Conservation (phyloP, 2,329 filamentous ascomycete species). For the Canariomyces notabilis region DNA sequence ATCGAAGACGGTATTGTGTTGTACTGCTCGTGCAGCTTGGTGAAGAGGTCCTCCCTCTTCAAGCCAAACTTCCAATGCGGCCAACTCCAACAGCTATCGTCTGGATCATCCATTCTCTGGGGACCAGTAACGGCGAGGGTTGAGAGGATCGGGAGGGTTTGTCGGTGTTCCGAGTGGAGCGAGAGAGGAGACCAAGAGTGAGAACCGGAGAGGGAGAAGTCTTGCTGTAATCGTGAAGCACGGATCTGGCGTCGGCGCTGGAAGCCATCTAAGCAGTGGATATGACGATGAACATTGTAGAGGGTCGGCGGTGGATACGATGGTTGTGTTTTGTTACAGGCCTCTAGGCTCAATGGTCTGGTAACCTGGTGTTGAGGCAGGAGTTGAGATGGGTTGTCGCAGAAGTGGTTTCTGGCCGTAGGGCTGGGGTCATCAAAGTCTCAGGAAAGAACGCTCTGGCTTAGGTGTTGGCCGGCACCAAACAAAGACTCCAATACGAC, state of each 20-base stretch:
- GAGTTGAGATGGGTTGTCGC: conserved; percentile 7
- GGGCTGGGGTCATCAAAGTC: conserved; percentile 15
- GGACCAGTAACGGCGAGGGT: conserved; percentile 16
- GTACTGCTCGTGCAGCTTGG: conserved; percentile 54
- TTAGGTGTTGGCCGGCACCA: conserved; percentile 12
- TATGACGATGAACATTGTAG: conserved; percentile 25
- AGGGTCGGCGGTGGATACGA: neutral
- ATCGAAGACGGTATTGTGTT: conserved; percentile 53
- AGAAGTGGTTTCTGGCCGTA: conserved; percentile 11
- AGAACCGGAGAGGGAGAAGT: conserved; percentile 23
- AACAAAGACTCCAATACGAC: conserved; percentile 1
- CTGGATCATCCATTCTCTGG: conserved; percentile 50
- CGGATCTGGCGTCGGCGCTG: conserved; percentile 24
- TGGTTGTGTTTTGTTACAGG: too few relatives aligned
- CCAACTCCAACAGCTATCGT: conserved; percentile 48
- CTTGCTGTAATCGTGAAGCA: conserved; percentile 18
- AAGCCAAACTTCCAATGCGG: conserved; percentile 60
- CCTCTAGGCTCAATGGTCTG: neutral
- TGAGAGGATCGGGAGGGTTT: conserved; percentile 6
- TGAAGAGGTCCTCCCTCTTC: conserved; percentile 54
- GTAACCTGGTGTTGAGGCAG: conserved; percentile 13
- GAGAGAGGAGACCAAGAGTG: conserved; percentile 23
- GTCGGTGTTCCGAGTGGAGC: conserved; percentile 15
- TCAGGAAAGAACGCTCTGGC: conserved; percentile 11
- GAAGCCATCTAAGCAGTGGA: conserved; percentile 31